Evolutionary conservation across 441 rosid genomes (phyloP).

Genomic region (Erodium trifolium): DNA sequence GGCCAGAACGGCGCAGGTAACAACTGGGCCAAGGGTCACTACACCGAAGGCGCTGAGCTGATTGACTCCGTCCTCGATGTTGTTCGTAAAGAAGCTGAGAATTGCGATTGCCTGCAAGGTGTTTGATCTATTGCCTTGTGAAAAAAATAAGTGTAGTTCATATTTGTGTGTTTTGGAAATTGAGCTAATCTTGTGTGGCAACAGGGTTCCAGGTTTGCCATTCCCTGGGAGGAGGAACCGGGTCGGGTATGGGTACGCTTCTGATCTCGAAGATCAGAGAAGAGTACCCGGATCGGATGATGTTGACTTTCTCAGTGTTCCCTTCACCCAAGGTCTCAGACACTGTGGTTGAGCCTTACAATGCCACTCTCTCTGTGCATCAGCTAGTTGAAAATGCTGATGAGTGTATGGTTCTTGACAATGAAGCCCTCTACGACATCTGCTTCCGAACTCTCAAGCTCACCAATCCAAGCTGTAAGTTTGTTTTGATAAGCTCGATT

Average conservation of each 20-base stretch:
- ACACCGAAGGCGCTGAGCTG: constrained; percentile 47
- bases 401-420: not conserved
- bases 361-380: not conserved
- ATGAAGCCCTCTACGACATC: constrained; percentile 28
- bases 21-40: constrained; percentile 18
- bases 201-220: not conserved
- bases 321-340: not conserved
- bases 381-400: not conserved
- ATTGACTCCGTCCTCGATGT: constrained; percentile 49
- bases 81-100: constrained; percentile 46
- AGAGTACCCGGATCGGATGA: not conserved
- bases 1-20: constrained; percentile 26
- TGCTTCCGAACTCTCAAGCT: constrained; percentile 60
- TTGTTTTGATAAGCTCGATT: too few species aligned
- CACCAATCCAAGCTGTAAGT: constrained; percentile 33
- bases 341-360: not conserved
- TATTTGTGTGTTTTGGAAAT: too few species aligned
- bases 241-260: not conserved
- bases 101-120: constrained; percentile 47
- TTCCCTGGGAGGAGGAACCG: not conserved
- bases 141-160: too few species aligned
- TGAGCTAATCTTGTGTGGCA: too few species aligned
- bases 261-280: not conserved
- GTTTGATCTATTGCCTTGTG: not conserved
- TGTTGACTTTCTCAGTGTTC: not conserved